Base-by-base conservation (phyloP, 176 grass and related monocot genomes). In the Carex cristatella region DNA sequence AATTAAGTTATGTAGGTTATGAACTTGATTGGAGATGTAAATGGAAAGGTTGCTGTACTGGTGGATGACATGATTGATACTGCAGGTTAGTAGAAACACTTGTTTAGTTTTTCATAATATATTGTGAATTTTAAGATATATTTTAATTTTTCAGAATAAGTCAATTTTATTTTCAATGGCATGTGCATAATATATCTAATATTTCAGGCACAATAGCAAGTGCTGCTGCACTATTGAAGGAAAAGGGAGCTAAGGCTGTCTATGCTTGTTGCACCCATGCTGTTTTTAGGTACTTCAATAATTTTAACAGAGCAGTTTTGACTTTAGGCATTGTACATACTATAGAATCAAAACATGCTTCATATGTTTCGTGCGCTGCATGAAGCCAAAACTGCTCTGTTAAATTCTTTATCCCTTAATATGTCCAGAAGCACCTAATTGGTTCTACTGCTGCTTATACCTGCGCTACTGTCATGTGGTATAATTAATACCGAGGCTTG, bases 51-150 rank as follows among this genome's bases (percentile, higher is more conserved):
- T 56, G 96, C 96, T 78, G 91, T 95, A 51, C 90, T 99, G 90
- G 81, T 99, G 49, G 96, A 99, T 82, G 96, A 99, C 79, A 99
- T 99, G 96, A 99, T 99, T 69, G 96, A 99, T 84, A 99, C 96
- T 88, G 96, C 96, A 61, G 96, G 96, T 92, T 85, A 53, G 48
- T 55, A 19, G 33, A 46, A 49, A 44, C 32, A 46, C 33, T 51
- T 61, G 60, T 61, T 61, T 76, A 49, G 14, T 62, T 77, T 12
- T 85, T 62, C 51, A 8, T 60, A 85, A 79, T 77, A 32, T 42
- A 79, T 85, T 61, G 58, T 85, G 48, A 69, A 55, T 76, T 63
- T 63, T 63, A 63, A 9, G 18, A 23, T 10, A 63, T 23, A 72
- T n/a, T 23, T 19, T 18, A 49, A 15, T 30, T 54, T 54, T 54